Base-by-base conservation (phyloP, 2,329 filamentous ascomycete species). In the Exophiala dermatitidis region DNA sequence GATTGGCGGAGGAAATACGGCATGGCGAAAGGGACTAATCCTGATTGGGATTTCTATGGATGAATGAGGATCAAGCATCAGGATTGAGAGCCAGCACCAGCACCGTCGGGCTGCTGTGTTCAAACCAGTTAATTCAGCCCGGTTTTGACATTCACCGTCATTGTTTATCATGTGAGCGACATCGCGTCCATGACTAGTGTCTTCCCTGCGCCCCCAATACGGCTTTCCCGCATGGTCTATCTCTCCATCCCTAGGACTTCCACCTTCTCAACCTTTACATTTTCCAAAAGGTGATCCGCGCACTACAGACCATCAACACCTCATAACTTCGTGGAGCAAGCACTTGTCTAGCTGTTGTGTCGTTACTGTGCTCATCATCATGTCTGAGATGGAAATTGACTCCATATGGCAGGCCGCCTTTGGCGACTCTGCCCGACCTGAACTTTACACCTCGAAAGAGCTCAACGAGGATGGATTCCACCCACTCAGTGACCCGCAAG, bases 391-490 rank as follows among this genome's bases (percentile, higher is more conserved):
- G 30, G 57, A 59, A 29, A 50, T 59, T 19, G 57, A 59, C 33
- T 48, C 50, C 29, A 42, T 59, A 9, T 62, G 60, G 60, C 45
- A 50, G 41, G 48, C 54, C 12, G 48, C 60, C n/a, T 63, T 63
- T 52, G 58, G 56, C 29, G 54, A 60, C 19, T 29, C 50, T 45
- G 46, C 49, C 28, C 58, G 60, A 8, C 61, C 61, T 5, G 29
- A 53, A 9, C 51, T 60, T 9, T 63, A 63, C 51, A 34, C 53
- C 41, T 54, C 55, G 10, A 41, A 55, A 38, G 48, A 58, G 47
- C 48, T 54, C 2, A 57, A 58, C 36, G 60, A 60, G 10, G 54
- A 63, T 48, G 60, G 60, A 30, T 63, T 58, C 41, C 49, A 50
- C 44, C 60, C 58, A 26, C 53, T 63, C 12, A 58, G 43, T 12